Evolutionary conservation across 345 rosid species (phyloP).

Genomic region (Erucastrum elatum): DNA sequence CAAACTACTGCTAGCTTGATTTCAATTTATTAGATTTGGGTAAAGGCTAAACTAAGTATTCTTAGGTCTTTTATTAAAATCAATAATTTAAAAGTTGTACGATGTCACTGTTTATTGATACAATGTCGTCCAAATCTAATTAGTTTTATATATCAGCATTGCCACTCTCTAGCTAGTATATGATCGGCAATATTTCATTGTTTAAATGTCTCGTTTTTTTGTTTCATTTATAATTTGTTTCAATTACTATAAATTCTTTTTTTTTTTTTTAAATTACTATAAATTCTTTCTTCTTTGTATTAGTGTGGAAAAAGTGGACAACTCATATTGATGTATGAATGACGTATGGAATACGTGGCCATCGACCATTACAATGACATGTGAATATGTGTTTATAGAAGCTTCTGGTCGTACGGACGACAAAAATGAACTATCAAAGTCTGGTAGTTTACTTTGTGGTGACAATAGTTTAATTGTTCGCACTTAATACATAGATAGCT

Average conservation of each 20-base stretch:
- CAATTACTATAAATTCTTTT: background rate
- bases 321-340: slow-evolving; percentile 23
- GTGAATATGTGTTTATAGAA: slow-evolving; percentile 31
- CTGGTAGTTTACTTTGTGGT: slow-evolving; percentile 10
- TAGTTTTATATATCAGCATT: background rate
- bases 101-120: background rate
- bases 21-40: background rate
- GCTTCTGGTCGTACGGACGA: slow-evolving; percentile 36
- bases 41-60: background rate
- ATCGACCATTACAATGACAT: slow-evolving; percentile 2
- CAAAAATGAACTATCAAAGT: slow-evolving; percentile 24
- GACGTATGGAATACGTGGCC: slow-evolving; percentile 31
- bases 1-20: background rate
- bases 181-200: background rate
- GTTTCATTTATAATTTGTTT: background rate
- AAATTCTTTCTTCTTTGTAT: background rate
- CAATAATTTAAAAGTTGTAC: background rate
- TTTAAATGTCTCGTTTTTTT: background rate
- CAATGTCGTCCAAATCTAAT: background rate
- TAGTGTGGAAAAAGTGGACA: background rate
- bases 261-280: background rate
- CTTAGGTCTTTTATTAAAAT: background rate
- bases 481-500: slow-evolving; percentile 1
- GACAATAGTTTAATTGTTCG: slow-evolving; percentile 14
- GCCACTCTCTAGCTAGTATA: background rate